Percentiles rank a stretch among this genome's conserved stretches.
phyloP scores from a whole-genome alignment of 2,329 filamentous ascomycete species.

The Hawksworthiomyces lignivorus region DNA sequence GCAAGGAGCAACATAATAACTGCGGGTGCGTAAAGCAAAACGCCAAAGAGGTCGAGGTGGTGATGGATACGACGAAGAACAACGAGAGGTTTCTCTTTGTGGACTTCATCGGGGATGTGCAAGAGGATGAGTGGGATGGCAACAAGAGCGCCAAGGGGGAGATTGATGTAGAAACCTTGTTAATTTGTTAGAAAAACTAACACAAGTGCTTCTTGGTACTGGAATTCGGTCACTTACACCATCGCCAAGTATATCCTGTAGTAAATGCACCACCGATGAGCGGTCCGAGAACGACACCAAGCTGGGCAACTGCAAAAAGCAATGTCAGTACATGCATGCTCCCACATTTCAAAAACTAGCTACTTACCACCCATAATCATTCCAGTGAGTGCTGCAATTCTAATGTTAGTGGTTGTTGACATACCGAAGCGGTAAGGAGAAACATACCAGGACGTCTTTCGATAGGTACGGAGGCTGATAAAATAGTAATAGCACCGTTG shows the following conservation, averaged over 20 bases:
- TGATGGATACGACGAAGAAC: conserved; percentile 19
- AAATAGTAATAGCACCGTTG: conserved; percentile 45
- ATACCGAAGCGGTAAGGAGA: conserved; percentile 7
- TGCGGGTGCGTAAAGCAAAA: conserved; percentile 33
- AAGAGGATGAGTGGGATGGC: conserved; percentile 25
- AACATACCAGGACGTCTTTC: conserved; percentile 28
- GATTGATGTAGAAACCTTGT: conserved; percentile 38
- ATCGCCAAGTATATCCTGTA: conserved; percentile 33
- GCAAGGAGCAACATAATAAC: conserved; percentile 36
- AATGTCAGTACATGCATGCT: neutral
- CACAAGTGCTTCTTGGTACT: no score
- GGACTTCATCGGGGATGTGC: conserved; percentile 28
- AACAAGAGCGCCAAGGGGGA: conserved; percentile 33
- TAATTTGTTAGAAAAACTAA: no score
- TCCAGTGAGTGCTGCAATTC: conserved; percentile 16
- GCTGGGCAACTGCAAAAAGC: conserved; percentile 23
- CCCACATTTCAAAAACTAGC: neutral
- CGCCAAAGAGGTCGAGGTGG: conserved; percentile 34
- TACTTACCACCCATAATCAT: conserved; percentile 17
- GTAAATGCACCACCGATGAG: conserved; percentile 37
- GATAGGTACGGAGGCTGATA: conserved; percentile 31
- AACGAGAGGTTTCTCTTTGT: conserved; percentile 21
- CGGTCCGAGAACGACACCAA: conserved; percentile 40
- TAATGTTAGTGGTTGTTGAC: conserved; percentile 14
- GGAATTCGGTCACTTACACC: conserved; percentile 34